phyloP scores from a whole-genome alignment of 768 basidiomycete genomes.

The Floccularia luteovirens region DNA sequence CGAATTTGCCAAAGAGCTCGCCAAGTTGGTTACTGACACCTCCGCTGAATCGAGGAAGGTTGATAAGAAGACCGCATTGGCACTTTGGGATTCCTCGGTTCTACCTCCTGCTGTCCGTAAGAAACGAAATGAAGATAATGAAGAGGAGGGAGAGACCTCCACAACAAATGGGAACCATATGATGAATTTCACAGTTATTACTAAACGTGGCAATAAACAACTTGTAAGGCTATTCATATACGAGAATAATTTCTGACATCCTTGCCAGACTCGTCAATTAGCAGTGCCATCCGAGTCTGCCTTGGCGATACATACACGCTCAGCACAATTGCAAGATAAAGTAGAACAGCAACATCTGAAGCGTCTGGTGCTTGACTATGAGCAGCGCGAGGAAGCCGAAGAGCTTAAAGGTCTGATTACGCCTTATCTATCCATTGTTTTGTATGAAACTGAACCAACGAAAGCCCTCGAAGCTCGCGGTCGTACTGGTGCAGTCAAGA shows the following conservation, averaged over 20 bases:
- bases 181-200: conserved; percentile 91
- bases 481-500: conserved; percentile 64
- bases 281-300: conserved; percentile 84
- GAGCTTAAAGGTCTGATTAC: conserved; percentile 57
- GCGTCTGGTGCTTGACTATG: conserved; percentile 86
- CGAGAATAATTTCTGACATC: conserved; percentile 6
- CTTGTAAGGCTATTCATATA: conserved; percentile 43
- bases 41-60: conserved; percentile 78
- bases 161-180: conserved; percentile 28
- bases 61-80: conserved; percentile 81
- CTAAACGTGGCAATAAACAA: conserved; percentile 90
- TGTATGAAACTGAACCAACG: background rate
- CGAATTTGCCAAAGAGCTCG: conserved; percentile 92
- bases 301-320: conserved; percentile 83
- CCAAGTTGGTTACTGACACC: conserved; percentile 88
- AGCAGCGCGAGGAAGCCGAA: conserved; percentile 83
- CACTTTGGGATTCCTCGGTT: conserved; percentile 85
- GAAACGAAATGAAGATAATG: conserved; percentile 55
- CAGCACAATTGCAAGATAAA: conserved; percentile 89
- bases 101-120: conserved; percentile 59
- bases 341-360: conserved; percentile 97
- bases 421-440: background rate
- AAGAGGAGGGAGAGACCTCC: conserved; percentile 37
- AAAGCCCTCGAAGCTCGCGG: conserved; percentile 65
- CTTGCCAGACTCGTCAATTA: conserved; percentile 67